Evolutionary conservation across 1,139 yeast species (phyloP), one percentile per base, ranked within the genome.

Genomic region (Komagataea norvegica): DNA sequence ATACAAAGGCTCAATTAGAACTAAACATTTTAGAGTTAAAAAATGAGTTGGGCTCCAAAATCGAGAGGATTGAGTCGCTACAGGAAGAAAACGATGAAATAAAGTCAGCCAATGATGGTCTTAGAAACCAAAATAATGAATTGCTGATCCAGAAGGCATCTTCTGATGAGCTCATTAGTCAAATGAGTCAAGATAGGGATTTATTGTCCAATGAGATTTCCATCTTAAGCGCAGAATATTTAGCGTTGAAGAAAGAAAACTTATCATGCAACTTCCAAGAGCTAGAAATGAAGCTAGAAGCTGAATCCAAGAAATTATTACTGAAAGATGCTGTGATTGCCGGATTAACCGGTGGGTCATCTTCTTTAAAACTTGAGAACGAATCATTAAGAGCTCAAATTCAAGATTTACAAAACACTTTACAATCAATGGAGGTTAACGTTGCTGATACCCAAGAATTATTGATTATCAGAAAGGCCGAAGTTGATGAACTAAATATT

Each of bases 401-500:
- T 21, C 14, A 8, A 8, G 23, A 35, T n/a, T 23, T 29, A 1
- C 16, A 37, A 15, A 7, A 14, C 10, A 7, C 25, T 11, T 8
- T 27, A 17, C 16, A 36, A 15, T 8, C 18, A 4, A 8, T 9
- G 8, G 24, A 31, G 14, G n/a, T 17, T 8, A 34, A 39, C 5
- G 23, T 40, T 7, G 40, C 24, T 7, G 53, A 51, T 22, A 33
- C 46, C 3, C 34, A 43, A 19, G 54, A 55, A 25, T 23, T 48
- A 2, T 28, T 48, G 27, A 34, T 46, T 4, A 38, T 49, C 19
- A 45, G 55, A 43, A 46, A 49, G 24, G 51, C 51, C 3, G 52
- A 54, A 40, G 48, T 49, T 17, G 46, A 47, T 23, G 59, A 55
- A 31, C 31, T 55, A 19, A 45, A 46, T 16, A 24, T 42, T 17